These are phyloP conservation scores for Epicoccum nigrum DNA, from an alignment of 2,329 filamentous ascomycete genomes.

Conservation along the genomic window DNA sequence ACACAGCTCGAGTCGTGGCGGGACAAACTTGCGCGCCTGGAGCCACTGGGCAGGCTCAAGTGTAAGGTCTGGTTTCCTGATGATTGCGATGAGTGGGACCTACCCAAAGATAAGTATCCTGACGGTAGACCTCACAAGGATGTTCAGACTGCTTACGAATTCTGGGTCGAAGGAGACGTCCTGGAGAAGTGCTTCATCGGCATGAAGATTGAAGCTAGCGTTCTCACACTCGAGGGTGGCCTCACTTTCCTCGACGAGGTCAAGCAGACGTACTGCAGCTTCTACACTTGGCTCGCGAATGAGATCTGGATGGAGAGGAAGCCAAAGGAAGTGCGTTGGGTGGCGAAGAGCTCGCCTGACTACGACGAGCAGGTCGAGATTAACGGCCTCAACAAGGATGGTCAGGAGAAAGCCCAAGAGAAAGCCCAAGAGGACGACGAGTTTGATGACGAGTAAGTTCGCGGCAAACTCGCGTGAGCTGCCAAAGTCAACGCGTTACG, in stretches of 20 bases:
- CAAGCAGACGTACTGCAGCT: constrained; percentile 49
- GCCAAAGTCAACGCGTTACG: not conserved
- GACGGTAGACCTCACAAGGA: constrained; percentile 26
- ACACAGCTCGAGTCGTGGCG: constrained; percentile 38
- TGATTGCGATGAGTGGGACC: constrained; percentile 46
- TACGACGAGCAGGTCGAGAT: constrained; percentile 22
- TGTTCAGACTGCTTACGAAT: constrained; percentile 50
- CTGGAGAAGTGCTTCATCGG: constrained; percentile 66
- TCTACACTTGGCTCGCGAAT: constrained; percentile 54
- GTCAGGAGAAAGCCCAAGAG: constrained; percentile 15
- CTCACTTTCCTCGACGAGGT: constrained; percentile 48
- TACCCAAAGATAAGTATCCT: constrained; percentile 41
- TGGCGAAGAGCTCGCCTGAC: constrained; percentile 28
- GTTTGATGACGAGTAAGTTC: constrained; percentile 16
- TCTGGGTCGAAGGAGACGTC: constrained; percentile 71
- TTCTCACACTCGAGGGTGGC: constrained; percentile 33
- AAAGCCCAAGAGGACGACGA: constrained; percentile 23
- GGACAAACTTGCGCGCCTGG: constrained; percentile 55
- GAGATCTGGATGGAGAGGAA: constrained; percentile 47
- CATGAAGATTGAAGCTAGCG: constrained; percentile 52
- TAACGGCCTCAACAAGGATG: constrained; percentile 11
- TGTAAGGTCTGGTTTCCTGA: constrained; percentile 59
- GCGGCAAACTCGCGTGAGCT: constrained; percentile 7
- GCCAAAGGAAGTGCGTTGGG: constrained; percentile 35
- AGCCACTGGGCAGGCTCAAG: constrained; percentile 59